These are phyloP conservation scores for Daldinia eschscholtzii DNA, from an alignment of 2,329 filamentous ascomycete genomes.

Conservation along the genomic window DNA sequence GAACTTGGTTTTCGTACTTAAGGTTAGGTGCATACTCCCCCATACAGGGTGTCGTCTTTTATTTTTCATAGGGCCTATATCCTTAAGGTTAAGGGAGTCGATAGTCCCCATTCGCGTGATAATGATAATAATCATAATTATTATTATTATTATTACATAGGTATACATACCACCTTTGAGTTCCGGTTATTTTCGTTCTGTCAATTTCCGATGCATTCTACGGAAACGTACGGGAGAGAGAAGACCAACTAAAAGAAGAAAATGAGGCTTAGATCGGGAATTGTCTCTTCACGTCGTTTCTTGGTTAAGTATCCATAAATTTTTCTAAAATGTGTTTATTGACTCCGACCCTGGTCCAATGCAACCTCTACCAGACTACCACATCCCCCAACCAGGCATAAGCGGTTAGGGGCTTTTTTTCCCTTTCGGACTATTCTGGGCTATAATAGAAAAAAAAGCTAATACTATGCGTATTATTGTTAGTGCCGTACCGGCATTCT, in stretches of 20 bases:
- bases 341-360: conserved; percentile 13
- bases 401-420: background rate
- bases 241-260: background rate
- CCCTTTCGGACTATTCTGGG: background rate
- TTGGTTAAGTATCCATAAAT: background rate
- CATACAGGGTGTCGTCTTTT: conserved; percentile 19
- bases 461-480: conserved; percentile 11
- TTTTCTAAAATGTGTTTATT: background rate
- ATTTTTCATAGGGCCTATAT: background rate
- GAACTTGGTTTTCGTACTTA: conserved; percentile 17
- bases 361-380: background rate
- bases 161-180: background rate
- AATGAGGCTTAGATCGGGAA: conserved; percentile 21
- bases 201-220: background rate
- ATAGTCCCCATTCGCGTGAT: conserved; percentile 4
- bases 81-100: conserved; percentile 7
- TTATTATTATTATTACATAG: background rate
- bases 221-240: background rate
- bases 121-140: background rate
- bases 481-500: conserved; percentile 27
- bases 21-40: conserved; percentile 25
- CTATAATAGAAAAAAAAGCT: conserved; percentile 11
- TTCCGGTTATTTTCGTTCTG: background rate
- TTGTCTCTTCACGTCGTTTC: background rate
- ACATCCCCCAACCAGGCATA: background rate